Evolutionary conservation across 164 flowering plant genomes (phyloP).

Genomic region (Sextonia rubra): DNA sequence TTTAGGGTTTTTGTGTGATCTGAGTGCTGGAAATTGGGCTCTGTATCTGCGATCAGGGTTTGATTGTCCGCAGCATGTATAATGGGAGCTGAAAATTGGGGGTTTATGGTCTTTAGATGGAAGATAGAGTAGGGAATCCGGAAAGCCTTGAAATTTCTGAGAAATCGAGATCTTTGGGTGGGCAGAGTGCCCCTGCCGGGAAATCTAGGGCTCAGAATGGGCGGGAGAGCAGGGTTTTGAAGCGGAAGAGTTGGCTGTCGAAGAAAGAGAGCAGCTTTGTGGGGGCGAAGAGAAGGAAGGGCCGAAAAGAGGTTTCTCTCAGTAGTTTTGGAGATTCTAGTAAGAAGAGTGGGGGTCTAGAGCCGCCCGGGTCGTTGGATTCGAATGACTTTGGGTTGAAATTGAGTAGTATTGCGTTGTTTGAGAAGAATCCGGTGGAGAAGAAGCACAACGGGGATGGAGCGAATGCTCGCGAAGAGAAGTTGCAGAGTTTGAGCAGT

Average conservation of each 20-base stretch:
- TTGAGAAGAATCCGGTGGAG: slow-evolving; percentile 5
- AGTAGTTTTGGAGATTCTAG: slow-evolving; percentile 34
- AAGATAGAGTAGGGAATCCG: slow-evolving; percentile 41
- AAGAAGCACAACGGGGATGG: slow-evolving; percentile 6
- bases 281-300: slow-evolving; percentile 36
- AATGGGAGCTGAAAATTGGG: slow-evolving; percentile 48
- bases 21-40: slow-evolving; percentile 17
- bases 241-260: slow-evolving; percentile 28
- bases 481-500: slow-evolving; percentile 16
- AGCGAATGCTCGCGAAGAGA: neutral
- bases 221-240: slow-evolving; percentile 11
- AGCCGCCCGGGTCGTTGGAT: neutral
- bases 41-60: slow-evolving; percentile 45
- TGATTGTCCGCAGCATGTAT: slow-evolving; percentile 25
- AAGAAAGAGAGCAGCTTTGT: slow-evolving; percentile 2
- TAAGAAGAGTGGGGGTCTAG: slow-evolving; percentile 26
- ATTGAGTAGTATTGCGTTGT: slow-evolving; percentile 10
- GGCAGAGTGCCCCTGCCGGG: slow-evolving; percentile 43
- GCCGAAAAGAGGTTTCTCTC: slow-evolving; percentile 38
- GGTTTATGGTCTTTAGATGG: slow-evolving; percentile 60
- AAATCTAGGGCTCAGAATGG: slow-evolving; percentile 20
- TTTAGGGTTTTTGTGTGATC: slow-evolving; percentile 11
- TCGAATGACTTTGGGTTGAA: slow-evolving; percentile 14
- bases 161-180: slow-evolving; percentile 62
- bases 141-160: slow-evolving; percentile 38